Percentiles rank a stretch among this genome's conserved stretches.
Evolutionary conservation across 768 basidiomycete genomes (phyloP).

Genomic region (Cystofilobasidium bisporidii): DNA sequence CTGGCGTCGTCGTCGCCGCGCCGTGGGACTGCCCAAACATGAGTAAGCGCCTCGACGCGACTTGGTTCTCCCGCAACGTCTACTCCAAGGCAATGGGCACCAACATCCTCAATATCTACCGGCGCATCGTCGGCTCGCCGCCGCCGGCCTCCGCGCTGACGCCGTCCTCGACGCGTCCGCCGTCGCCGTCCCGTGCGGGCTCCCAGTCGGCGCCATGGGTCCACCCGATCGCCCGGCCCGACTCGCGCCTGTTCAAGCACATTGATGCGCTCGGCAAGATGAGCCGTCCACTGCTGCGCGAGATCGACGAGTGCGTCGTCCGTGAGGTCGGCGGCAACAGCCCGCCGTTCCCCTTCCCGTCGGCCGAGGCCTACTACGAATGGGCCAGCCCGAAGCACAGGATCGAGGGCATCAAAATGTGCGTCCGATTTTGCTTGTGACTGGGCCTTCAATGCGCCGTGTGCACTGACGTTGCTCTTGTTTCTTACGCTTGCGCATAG

Average conservation of each 20-base stretch:
- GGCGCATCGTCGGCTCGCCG: background rate
- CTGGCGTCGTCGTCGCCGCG: slow-evolving; percentile 24
- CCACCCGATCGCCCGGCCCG: slow-evolving; percentile 16
- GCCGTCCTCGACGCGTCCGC: background rate
- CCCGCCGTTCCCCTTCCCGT: slow-evolving; percentile 36
- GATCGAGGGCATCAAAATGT: slow-evolving; percentile 35
- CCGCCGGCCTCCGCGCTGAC: background rate
- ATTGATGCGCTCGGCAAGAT: slow-evolving; percentile 9
- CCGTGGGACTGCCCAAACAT: slow-evolving; percentile 25
- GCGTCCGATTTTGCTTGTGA: slow-evolving; percentile 11
- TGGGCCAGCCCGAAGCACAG: slow-evolving; percentile 37
- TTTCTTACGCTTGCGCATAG: slow-evolving; percentile 24
- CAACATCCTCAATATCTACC: slow-evolving; percentile 15
- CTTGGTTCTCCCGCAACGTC: slow-evolving; percentile 22
- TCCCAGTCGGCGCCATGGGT: background rate
- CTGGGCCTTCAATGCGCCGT: too few species aligned
- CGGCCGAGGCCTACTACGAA: slow-evolving; percentile 38
- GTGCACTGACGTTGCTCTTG: background rate
- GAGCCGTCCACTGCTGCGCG: slow-evolving; percentile 14
- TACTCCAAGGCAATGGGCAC: slow-evolving; percentile 24
- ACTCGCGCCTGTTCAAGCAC: slow-evolving; percentile 10
- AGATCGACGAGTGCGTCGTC: slow-evolving; percentile 21
- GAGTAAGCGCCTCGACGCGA: slow-evolving; percentile 20
- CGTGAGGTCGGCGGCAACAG: slow-evolving; percentile 13
- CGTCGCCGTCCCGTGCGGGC: background rate